Conservation (phyloP, 768 basidiomycete species). For the Hericium erinaceus region DNA sequence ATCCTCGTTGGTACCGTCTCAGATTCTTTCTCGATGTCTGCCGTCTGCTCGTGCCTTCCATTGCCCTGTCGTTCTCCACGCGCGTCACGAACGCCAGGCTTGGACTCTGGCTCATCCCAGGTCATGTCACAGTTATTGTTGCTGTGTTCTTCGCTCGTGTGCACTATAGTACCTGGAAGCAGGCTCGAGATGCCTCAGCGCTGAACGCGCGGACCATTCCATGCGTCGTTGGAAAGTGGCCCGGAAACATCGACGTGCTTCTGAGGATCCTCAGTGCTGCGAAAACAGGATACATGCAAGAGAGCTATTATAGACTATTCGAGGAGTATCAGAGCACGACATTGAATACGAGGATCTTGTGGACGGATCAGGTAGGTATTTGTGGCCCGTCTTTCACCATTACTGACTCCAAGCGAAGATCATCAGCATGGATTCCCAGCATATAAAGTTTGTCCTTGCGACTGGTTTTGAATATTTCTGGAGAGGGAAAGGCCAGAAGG, state of each 20-base stretch:
- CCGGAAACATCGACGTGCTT: conserved; percentile 24
- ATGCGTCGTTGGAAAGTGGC: conserved; percentile 22
- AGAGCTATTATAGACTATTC: conserved; percentile 19
- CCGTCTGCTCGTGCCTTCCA: neutral
- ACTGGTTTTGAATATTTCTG: conserved; percentile 14
- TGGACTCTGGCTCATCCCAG: neutral
- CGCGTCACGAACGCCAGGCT: neutral
- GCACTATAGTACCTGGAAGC: conserved; percentile 3
- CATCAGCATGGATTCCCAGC: conserved; percentile 11
- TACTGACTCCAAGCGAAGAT: conserved; percentile 3
- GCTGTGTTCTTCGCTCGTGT: conserved; percentile 1
- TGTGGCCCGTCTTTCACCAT: neutral
- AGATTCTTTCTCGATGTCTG: neutral
- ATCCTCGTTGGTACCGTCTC: neutral
- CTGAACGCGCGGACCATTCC: conserved; percentile 16
- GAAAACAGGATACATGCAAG: conserved; percentile 17
- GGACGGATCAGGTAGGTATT: conserved; percentile 21
- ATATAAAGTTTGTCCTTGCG: conserved; percentile 9
- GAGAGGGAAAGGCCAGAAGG: conserved; percentile 13
- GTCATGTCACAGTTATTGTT: neutral
- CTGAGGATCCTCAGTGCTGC: conserved; percentile 15
- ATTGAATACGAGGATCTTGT: conserved; percentile 24
- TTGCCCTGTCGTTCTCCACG: neutral
- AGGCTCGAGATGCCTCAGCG: conserved; percentile 10
- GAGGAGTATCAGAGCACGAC: conserved; percentile 21